Evolutionary conservation across 2,329 filamentous ascomycete genomes (phyloP), one percentile per base, ranked within the genome.

Genomic region (Cladorrhinum sp.): DNA sequence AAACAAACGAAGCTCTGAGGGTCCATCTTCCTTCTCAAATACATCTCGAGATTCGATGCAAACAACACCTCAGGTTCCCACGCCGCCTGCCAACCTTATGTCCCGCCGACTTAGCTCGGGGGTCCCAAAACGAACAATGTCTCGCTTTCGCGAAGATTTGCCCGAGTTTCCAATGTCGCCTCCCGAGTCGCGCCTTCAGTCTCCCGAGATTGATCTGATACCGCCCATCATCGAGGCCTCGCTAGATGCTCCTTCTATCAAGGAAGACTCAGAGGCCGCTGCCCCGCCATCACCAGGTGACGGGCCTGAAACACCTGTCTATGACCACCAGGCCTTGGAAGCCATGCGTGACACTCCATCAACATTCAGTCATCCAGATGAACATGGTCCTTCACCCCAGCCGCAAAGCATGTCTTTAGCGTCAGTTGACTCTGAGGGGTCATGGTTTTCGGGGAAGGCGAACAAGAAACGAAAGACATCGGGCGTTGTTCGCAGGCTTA

Each of bases 351-450:
- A 78, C 20, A 82, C 79, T 1, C 78, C 80, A 8, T 80, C 76
- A 12, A 79, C 77, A 28, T 75, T 75, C 60, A 61, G 75, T 71
- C 63, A 73, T 66, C 64, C 66, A 16, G 75, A 78, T 30, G 73
- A 75, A 24, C 70, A 75, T 3, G 75, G 78, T 23, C 72, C 77
- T 24, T 86, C 82, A 4, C 86, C 80, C 18, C 87, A 82, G 66
- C 82, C 77, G 36, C 83, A 92, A 71, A 91, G 92, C 28, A 89
- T 93, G 73, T 98, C 94, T 0, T 81, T 98, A 18, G 95, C 92
- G 1, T 97, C 93, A 0, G 91, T 98, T 62, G 95, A 97, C 71
- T 97, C 93, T 0, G 95, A 99, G 77, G 95, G 85, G 3, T 97
- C 93, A 0, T 99, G 95, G 95, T 86, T 99, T 50, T 95, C 92